Conservation (phyloP, 768 basidiomycete species). For the Lentinula lateritia region DNA sequence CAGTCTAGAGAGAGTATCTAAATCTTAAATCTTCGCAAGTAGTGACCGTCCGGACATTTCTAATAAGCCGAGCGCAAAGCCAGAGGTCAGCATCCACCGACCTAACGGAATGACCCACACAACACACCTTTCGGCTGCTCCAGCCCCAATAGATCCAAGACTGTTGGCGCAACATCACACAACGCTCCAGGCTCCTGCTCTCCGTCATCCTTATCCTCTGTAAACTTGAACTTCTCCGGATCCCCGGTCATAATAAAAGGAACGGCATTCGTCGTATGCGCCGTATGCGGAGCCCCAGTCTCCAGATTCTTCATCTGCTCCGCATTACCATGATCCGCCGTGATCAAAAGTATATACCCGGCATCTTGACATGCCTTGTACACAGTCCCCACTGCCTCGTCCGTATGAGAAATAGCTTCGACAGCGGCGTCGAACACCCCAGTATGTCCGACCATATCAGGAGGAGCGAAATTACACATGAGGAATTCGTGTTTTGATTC, state of each 20-base stretch:
- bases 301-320: slow-evolving; percentile 87
- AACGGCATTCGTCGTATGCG: slow-evolving; percentile 86
- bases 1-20: no score
- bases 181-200: slow-evolving; percentile 68
- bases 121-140: slow-evolving; percentile 59
- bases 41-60: slow-evolving; percentile 62
- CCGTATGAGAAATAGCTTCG: slow-evolving; percentile 81
- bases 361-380: slow-evolving; percentile 81
- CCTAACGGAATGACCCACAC: slow-evolving; percentile 4
- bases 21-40: slow-evolving; percentile 20
- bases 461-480: slow-evolving; percentile 98
- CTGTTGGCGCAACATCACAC: slow-evolving; percentile 88
- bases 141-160: slow-evolving; percentile 73
- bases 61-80: slow-evolving; percentile 9
- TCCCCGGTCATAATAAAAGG: slow-evolving; percentile 85
- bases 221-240: slow-evolving; percentile 48
- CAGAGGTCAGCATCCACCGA: not conserved
- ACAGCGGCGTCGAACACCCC: slow-evolving; percentile 90
- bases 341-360: slow-evolving; percentile 83
- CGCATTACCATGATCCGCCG: slow-evolving; percentile 94
- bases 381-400: slow-evolving; percentile 83
- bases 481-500: slow-evolving; percentile 74
- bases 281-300: slow-evolving; percentile 85
- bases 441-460: slow-evolving; percentile 97
- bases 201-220: slow-evolving; percentile 41